Conservation (phyloP, 2,329 filamentous ascomycete genomes). For the Cladophialophora psammophila region DNA sequence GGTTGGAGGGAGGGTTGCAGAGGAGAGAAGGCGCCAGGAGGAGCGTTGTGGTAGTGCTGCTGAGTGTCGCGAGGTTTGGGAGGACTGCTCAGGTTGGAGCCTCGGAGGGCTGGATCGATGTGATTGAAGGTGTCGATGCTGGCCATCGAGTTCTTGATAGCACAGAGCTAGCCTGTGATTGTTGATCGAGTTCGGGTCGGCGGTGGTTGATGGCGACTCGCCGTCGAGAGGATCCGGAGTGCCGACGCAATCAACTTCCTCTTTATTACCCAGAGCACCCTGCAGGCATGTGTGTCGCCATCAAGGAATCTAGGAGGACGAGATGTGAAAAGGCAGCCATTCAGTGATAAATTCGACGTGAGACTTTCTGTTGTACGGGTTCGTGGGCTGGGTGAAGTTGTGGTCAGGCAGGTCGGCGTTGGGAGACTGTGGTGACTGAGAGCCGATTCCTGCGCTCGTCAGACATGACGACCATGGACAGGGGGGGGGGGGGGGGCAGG, state of each 20-base stretch:
- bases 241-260: slow-evolving; percentile 21
- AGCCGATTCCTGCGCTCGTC: slow-evolving; percentile 6
- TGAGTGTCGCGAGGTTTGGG: slow-evolving; percentile 35
- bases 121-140: slow-evolving; percentile 25
- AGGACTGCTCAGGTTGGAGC: slow-evolving; percentile 35
- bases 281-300: slow-evolving; percentile 21
- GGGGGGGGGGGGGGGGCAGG: neutral
- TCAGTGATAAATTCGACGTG: neutral
- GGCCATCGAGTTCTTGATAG: slow-evolving; percentile 23
- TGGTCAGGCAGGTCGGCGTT: slow-evolving; percentile 4
- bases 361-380: slow-evolving; percentile 3
- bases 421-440: slow-evolving; percentile 4
- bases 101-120: slow-evolving; percentile 37
- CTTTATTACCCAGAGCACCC: slow-evolving; percentile 1
- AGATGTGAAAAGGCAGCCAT: neutral
- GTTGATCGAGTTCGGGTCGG: slow-evolving; percentile 25
- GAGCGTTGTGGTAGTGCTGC: slow-evolving; percentile 33
- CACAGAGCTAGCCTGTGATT: slow-evolving; percentile 3
- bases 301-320: slow-evolving; percentile 6
- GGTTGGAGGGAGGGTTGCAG: slow-evolving; percentile 39
- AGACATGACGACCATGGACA: neutral
- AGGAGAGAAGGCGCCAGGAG: slow-evolving; percentile 35
- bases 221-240: slow-evolving; percentile 28
- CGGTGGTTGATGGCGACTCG: slow-evolving; percentile 30
- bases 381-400: neutral